A percentile compares a stretch with the other conserved stretches of the same genome.
Conservation (phyloP, 495 filamentous ascomycete genomes). For the Hypoxylon cercidicola region DNA sequence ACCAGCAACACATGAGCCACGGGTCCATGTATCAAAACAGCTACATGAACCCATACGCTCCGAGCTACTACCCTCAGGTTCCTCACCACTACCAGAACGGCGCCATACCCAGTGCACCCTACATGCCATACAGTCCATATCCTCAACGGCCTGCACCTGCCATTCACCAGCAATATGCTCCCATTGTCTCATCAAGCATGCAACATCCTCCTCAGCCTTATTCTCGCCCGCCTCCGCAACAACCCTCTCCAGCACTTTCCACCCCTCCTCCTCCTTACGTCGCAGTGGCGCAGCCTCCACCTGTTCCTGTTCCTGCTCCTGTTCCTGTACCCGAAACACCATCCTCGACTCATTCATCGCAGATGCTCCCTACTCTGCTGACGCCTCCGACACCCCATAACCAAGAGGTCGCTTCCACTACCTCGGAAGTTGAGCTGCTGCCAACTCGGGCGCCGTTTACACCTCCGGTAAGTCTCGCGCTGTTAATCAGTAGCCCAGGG, state of each 20-base stretch:
- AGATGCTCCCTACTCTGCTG: constrained; percentile 50
- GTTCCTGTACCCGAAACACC: constrained; percentile 49
- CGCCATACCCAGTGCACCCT: constrained; percentile 46
- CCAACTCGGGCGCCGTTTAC: constrained; percentile 58
- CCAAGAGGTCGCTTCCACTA: constrained; percentile 25
- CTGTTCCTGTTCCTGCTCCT: constrained; percentile 45
- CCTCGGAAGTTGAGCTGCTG: constrained; percentile 28
- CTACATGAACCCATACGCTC: constrained; percentile 52
- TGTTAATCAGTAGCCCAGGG: background rate
- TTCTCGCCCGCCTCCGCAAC: constrained; percentile 46
- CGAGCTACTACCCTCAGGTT: constrained; percentile 51
- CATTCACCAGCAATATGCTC: constrained; percentile 55
- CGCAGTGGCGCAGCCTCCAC: constrained; percentile 52
- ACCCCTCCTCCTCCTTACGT: constrained; percentile 53
- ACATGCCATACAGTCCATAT: constrained; percentile 54
- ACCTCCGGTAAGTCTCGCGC: constrained; percentile 67
- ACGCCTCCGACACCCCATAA: constrained; percentile 49
- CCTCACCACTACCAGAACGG: constrained; percentile 56
- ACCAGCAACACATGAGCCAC: constrained; percentile 46
- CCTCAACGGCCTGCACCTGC: constrained; percentile 49
- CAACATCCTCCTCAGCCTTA: constrained; percentile 49
- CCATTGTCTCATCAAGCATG: constrained; percentile 51
- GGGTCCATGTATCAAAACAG: constrained; percentile 44
- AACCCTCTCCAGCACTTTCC: constrained; percentile 52
- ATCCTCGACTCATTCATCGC: constrained; percentile 58